Evolutionary conservation across 1,139 yeast species (phyloP), one percentile per base, ranked within the genome.

Genomic region (Starmera stellimalicola): DNA sequence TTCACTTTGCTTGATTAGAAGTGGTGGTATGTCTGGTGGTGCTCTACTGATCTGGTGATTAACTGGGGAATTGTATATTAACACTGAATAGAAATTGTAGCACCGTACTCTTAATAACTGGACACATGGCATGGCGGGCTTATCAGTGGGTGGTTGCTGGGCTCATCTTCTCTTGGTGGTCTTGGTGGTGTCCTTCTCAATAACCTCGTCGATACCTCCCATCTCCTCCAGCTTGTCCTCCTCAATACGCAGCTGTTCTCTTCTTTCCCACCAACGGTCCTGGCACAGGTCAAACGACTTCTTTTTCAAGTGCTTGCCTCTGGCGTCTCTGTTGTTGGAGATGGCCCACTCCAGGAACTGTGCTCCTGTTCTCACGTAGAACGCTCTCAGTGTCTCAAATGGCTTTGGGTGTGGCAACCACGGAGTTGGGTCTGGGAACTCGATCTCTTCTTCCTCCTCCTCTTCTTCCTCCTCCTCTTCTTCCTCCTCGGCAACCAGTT

Each of bases 381-480:
- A 91, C 2, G 73, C 77, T 45, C 95, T 74, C 41, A 88, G 64
- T 2, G 73, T 62, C 58, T 91, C 97, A 51, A 91, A 91, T n/a
- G 95, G 80, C 52, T 88, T 87, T 30, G 98, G 98, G 55, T 87
- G 96, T 30, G 97, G 96, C 40, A 91, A 68, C 95, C 95, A 88
- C 18, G 96, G 95, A 56, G 95, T 73, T 30, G 81, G 81, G 57
- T 91, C 97, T 6, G 95, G 94, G 48, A 77, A 73, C 41, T 78
- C 88, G 26, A 74, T 76, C 38, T 73, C 83, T 7, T 68, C 79
- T 29, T 65, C 77, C 16, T 62, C 76, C 27, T 70, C 82, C 18
- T 68, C 81, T 22, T 69, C 80, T 18, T 71, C 82, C 18, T 68
- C 81, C 23, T 69, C 80, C 18, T 71, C 79, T 16, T 67, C 79